Percentiles rank a stretch among this genome's conserved stretches.
Conservation (phyloP, 345 rosid species). For the Corymbia maculata region DNA sequence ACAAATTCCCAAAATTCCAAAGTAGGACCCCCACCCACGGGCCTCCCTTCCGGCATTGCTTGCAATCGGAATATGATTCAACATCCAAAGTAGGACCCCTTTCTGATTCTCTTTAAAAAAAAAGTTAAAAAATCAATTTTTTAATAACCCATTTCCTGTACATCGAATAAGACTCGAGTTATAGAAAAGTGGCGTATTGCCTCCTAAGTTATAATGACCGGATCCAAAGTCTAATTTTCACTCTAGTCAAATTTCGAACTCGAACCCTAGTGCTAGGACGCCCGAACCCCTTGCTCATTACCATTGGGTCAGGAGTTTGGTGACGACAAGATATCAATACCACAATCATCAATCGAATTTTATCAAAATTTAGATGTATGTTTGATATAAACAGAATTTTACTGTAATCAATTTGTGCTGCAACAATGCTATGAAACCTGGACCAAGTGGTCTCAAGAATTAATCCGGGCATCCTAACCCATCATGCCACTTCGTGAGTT, state of each 20-base stretch:
- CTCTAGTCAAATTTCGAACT: not conserved
- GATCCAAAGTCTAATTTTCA: not conserved
- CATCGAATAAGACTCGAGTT: not conserved
- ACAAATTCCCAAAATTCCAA: not conserved
- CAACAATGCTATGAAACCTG: not conserved
- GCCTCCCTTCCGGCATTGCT: not conserved
- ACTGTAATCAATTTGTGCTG: no score
- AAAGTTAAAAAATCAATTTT: rapidly evolving
- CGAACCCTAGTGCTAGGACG: not conserved
- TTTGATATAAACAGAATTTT: no score
- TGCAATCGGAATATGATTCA: not conserved
- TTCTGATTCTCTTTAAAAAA: not conserved
- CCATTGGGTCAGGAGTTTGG: not conserved
- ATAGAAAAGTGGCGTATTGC: not conserved
- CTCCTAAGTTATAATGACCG: not conserved
- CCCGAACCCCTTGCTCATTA: not conserved
- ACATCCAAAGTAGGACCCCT: not conserved
- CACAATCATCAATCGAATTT: not conserved
- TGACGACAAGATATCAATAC: not conserved
- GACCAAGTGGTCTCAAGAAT: not conserved
- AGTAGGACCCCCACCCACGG: not conserved
- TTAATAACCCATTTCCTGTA: not conserved
- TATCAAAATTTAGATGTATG: not conserved
- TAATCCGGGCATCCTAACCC: not conserved
- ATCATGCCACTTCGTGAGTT: rapidly evolving